A percentile compares a stretch with the other conserved stretches of the same genome.
Conservation (phyloP, 2,329 filamentous ascomycete species). For the Penicillium sp. region DNA sequence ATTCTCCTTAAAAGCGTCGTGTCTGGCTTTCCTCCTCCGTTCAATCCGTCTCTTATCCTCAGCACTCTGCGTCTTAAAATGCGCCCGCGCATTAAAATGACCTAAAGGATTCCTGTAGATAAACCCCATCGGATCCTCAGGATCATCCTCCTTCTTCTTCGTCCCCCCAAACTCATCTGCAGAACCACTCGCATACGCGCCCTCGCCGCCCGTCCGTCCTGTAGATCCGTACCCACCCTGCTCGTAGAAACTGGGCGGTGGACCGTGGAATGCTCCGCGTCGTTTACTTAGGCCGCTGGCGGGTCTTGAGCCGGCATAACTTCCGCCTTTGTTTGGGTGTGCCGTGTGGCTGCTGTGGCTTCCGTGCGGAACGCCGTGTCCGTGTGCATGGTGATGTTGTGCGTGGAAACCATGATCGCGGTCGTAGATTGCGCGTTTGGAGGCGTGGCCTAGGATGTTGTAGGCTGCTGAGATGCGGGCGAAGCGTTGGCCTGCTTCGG, state of each 20-base stretch:
- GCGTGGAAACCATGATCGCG: slow-evolving; percentile 50
- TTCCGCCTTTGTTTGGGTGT: slow-evolving; percentile 33
- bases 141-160: slow-evolving; percentile 8
- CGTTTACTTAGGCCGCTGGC: slow-evolving; percentile 79
- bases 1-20: slow-evolving; percentile 18
- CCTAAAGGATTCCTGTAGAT: slow-evolving; percentile 57
- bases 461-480: slow-evolving; percentile 84
- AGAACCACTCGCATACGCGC: neutral
- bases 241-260: slow-evolving; percentile 85
- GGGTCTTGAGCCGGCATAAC: slow-evolving; percentile 63
- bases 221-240: slow-evolving; percentile 74
- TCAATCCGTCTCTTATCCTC: slow-evolving; percentile 57
- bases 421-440: slow-evolving; percentile 81
- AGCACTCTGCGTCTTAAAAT: slow-evolving; percentile 71
- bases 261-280: slow-evolving; percentile 74
- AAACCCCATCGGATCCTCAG: slow-evolving; percentile 39
- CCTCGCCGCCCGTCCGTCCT: slow-evolving; percentile 56
- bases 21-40: slow-evolving; percentile 36
- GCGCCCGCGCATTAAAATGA: slow-evolving; percentile 75
- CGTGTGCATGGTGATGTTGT: slow-evolving; percentile 30
- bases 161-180: neutral
- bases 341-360: slow-evolving; percentile 56
- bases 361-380: slow-evolving; percentile 40
- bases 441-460: slow-evolving; percentile 68
- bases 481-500: slow-evolving; percentile 72